Base-by-base conservation (phyloP, 176 grass and related monocot species). In the Saccharum spontaneum region DNA sequence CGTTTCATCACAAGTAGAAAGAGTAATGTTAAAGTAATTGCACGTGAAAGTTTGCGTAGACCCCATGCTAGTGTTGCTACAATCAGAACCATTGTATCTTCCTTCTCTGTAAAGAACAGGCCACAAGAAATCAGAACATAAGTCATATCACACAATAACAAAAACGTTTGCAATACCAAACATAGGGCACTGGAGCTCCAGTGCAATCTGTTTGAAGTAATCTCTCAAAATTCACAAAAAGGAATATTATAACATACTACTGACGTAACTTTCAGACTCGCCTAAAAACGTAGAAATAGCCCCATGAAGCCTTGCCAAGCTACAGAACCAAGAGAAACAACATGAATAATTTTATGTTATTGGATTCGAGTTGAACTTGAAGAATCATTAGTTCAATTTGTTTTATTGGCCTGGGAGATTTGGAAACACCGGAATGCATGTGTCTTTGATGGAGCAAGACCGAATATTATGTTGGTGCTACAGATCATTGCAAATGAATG, bases 1-100 rank as follows among this genome's bases (percentile, higher is more conserved):
- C 86, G 91, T 90, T 95, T 95, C 71, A 98, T 93, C 76, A 92
- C 96, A 80, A 98, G 93, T 68, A 98, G 93, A 92, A 98, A 98
- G 43, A 98, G 83, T 76, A 98, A 69, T n/a, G 86, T 82, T 73
- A 98, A 91, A 85, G 92, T 95, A 46, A 98, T 95, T 87, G 93
- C 87, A 67, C 96, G 96, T 33, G 96, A 95, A 87, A 88, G 89
- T 86, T 98, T 98, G 64, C 96, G 96, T 59, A 98, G 83, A 71
- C 89, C 91, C 96, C 96, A 98, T 80, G 93, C 96, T 67, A 98
- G 54, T 52, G 96, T 98, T 89, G 96, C 91, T 55, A 98, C 86
- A 83, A 98, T 90, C 68, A 98, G 86, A 78, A 98, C 91, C 79
- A 91, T 90, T 67, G 93, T 88, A 85, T 98, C 93, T 88, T 90